Percentiles rank a stretch among this genome's conserved stretches.
Evolutionary conservation across 805 yeast genomes (phyloP).

Genomic region (Nakazawaea populi): DNA sequence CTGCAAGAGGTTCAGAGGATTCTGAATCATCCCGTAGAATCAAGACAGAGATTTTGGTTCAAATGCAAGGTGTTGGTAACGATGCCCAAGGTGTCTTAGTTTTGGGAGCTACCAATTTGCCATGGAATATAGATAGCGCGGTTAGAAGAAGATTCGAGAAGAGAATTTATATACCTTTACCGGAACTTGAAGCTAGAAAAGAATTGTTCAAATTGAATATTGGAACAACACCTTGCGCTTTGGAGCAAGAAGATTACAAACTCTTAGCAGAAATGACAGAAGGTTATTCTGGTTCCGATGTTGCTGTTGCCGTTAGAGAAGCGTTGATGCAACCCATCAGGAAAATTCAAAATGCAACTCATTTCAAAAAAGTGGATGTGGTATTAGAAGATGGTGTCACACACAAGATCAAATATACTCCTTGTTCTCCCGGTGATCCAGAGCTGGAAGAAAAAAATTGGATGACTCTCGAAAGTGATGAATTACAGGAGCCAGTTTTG

Average conservation of each 20-base stretch:
- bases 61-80: conserved; percentile 98
- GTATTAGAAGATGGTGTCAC: conserved; percentile 31
- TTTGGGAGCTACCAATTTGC: conserved; percentile 95
- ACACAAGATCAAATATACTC: conserved; percentile 53
- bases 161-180: conserved; percentile 91
- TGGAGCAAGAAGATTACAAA: conserved; percentile 67
- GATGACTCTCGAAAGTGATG: conserved; percentile 88
- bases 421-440: conserved; percentile 95
- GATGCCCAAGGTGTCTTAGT: conserved; percentile 91
- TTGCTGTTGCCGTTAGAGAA: conserved; percentile 94
- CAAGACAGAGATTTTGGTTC: conserved; percentile 91
- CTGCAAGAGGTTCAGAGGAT: conserved; percentile 97
- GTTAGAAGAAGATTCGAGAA: conserved; percentile 94
- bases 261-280: conserved; percentile 88
- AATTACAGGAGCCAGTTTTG: conserved; percentile 83
- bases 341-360: conserved; percentile 93
- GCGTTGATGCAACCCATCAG: conserved; percentile 98
- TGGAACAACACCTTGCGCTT: conserved; percentile 80
- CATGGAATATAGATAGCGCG: conserved; percentile 98
- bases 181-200: conserved; percentile 88
- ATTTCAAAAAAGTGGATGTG: conserved; percentile 61
- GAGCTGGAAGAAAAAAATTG: conserved; percentile 87
- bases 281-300: conserved; percentile 96
- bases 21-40: conserved; percentile 95
- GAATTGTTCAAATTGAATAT: conserved; percentile 93